Evolutionary conservation across 2,329 filamentous ascomycete species (phyloP).

Genomic region (Periconia macrospinosa): DNA sequence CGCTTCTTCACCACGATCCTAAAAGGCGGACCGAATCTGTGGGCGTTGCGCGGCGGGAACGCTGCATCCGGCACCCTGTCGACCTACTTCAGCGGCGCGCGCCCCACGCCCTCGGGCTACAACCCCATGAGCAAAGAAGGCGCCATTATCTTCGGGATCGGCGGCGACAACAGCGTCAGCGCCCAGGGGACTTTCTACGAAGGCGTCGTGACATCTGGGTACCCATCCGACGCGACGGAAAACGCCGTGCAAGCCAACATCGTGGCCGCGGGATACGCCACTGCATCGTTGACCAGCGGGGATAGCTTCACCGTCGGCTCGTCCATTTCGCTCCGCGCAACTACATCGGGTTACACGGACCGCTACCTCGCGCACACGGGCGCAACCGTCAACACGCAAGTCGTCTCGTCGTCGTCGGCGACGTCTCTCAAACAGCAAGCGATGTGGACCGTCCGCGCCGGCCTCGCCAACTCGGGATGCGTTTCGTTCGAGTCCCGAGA

Average conservation of each 20-base stretch:
- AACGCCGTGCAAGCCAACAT: conserved; percentile 62
- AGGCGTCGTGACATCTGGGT: conserved; percentile 65
- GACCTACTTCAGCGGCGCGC: conserved; percentile 61
- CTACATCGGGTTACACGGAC: conserved; percentile 57
- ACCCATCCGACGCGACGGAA: conserved; percentile 63
- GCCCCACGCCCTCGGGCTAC: conserved; percentile 57
- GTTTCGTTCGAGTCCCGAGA: conserved; percentile 64
- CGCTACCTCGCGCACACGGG: conserved; percentile 60
- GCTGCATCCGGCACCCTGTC: conserved; percentile 57
- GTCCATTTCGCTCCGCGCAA: conserved; percentile 58
- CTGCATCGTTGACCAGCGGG: conserved; percentile 53
- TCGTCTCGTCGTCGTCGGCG: conserved; percentile 56
- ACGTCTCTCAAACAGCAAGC: conserved; percentile 55
- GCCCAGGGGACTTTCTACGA: conserved; percentile 68
- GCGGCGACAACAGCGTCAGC: conserved; percentile 65
- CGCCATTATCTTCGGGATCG: conserved; percentile 69
- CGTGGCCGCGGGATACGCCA: conserved; percentile 60
- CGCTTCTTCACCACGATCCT: conserved; percentile 61
- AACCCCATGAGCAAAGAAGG: conserved; percentile 67
- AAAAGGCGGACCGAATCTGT: conserved; percentile 60
- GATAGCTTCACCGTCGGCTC: conserved; percentile 52
- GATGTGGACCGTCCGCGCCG: conserved; percentile 61
- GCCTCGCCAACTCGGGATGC: conserved; percentile 60
- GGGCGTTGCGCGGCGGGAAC: conserved; percentile 63
- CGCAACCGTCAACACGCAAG: conserved; percentile 57